Conservation (phyloP, 2,329 filamentous ascomycete genomes). For the Aspergillus sp. region DNA sequence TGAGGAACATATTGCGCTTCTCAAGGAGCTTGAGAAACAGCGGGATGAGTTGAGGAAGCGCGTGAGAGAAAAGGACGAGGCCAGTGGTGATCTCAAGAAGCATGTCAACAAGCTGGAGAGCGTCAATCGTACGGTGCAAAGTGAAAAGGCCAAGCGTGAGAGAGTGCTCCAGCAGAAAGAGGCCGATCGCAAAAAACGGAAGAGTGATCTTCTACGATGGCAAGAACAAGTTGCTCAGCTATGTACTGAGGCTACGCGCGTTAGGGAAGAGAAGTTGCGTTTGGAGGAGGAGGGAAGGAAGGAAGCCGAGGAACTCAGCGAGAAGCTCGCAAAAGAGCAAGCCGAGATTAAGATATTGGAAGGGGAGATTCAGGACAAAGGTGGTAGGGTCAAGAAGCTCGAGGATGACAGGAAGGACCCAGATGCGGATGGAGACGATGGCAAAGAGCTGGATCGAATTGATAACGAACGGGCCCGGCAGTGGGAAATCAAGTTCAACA, state of each 20-base stretch:
- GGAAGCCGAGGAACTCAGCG: slow-evolving; percentile 46
- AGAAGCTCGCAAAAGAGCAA: slow-evolving; percentile 52
- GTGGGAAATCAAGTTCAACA: slow-evolving; percentile 51
- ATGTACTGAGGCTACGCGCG: slow-evolving; percentile 52
- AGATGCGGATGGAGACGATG: slow-evolving; percentile 55
- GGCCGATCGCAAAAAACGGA: slow-evolving; percentile 63
- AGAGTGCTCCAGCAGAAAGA: slow-evolving; percentile 64
- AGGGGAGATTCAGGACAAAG: slow-evolving; percentile 65
- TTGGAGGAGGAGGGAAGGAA: slow-evolving; percentile 46
- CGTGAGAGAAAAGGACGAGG: slow-evolving; percentile 88
- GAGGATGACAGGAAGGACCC: slow-evolving; percentile 62
- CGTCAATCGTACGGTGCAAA: slow-evolving; percentile 78
- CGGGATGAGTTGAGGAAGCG: slow-evolving; percentile 77
- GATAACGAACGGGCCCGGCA: slow-evolving; percentile 54
- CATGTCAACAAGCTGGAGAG: slow-evolving; percentile 80
- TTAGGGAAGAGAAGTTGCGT: slow-evolving; percentile 48
- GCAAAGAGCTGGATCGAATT: slow-evolving; percentile 54
- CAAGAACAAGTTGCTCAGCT: slow-evolving; percentile 59
- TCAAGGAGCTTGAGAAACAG: slow-evolving; percentile 73
- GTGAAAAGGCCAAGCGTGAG: slow-evolving; percentile 78
- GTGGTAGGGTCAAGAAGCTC: slow-evolving; percentile 63
- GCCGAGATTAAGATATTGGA: slow-evolving; percentile 60
- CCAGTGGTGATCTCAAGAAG: slow-evolving; percentile 79
- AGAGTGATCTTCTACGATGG: slow-evolving; percentile 64
- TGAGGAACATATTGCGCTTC: slow-evolving; percentile 67